Conservation (phyloP, 1,284 basidiomycete genomes). For the Fomitopsis betulina region DNA sequence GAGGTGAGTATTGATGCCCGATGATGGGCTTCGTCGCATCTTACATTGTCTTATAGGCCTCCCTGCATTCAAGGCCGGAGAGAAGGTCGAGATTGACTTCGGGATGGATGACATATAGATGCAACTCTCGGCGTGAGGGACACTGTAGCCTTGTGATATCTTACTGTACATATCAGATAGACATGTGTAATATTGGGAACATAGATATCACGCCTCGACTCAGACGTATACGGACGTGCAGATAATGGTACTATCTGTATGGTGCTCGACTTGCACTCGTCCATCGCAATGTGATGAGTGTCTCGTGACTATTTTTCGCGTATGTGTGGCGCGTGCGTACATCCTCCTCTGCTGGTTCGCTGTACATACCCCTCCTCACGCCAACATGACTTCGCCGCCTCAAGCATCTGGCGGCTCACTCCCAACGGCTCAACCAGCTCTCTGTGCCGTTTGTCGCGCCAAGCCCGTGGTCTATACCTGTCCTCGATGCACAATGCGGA, state of each 20-base stretch:
- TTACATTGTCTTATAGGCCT: conserved; percentile 52
- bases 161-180: background rate
- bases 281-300: background rate
- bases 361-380: too few relatives aligned
- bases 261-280: background rate
- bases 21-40: background rate
- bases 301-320: background rate
- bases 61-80: conserved; percentile 97
- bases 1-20: conserved; percentile 57
- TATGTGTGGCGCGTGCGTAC: background rate
- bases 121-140: background rate
- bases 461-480: conserved; percentile 70
- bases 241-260: too few relatives aligned
- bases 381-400: background rate
- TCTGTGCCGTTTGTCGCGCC: conserved; percentile 48
- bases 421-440: conserved; percentile 8
- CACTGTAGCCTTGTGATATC: background rate
- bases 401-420: conserved; percentile 12
- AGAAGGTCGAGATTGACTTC: conserved; percentile 90
- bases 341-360: background rate
- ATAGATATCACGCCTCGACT: background rate
- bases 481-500: conserved; percentile 65
- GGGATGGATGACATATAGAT: conserved; percentile 75
- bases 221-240: background rate
- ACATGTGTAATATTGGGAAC: background rate